phyloP scores from a whole-genome alignment of 345 rosid species.

The Adansonia digitata region DNA sequence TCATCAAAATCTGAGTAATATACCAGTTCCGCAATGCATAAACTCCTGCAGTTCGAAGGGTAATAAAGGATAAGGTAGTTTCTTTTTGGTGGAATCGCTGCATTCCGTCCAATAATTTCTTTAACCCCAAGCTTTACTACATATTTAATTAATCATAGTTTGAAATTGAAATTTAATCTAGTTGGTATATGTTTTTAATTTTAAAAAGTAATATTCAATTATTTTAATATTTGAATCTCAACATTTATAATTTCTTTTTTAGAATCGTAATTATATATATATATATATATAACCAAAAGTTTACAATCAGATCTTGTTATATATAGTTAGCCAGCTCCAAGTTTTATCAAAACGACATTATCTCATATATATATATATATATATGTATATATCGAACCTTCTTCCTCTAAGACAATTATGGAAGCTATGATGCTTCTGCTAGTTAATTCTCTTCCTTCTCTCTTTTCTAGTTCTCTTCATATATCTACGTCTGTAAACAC shows the following conservation, averaged over 20 bases:
- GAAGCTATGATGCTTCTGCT: not conserved
- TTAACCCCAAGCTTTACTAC: not conserved
- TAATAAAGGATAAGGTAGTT: not conserved
- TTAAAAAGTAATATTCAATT: too few relatives aligned
- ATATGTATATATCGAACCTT: too few relatives aligned
- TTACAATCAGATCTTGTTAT: not conserved
- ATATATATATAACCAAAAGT: too few relatives aligned
- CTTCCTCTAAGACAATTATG: not conserved
- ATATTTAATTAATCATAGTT: not conserved
- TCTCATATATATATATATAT: too few relatives aligned
- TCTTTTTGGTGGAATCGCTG: not conserved
- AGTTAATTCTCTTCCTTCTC: not conserved
- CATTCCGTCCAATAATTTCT: not conserved
- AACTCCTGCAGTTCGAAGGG: not conserved
- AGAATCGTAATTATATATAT: too few relatives aligned
- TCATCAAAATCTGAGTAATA: not conserved
- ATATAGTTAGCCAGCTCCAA: not conserved
- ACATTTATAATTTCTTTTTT: too few relatives aligned
- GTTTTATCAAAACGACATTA: not conserved
- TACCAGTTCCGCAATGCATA: not conserved
- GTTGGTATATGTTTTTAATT: too few relatives aligned
- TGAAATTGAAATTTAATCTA: too few relatives aligned
- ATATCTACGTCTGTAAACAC: too few relatives aligned
- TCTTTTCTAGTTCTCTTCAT: too few relatives aligned
- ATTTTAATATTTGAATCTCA: too few relatives aligned